Conservation (phyloP, 2,329 filamentous ascomycete genomes). For the Myrmaecium sp. region DNA sequence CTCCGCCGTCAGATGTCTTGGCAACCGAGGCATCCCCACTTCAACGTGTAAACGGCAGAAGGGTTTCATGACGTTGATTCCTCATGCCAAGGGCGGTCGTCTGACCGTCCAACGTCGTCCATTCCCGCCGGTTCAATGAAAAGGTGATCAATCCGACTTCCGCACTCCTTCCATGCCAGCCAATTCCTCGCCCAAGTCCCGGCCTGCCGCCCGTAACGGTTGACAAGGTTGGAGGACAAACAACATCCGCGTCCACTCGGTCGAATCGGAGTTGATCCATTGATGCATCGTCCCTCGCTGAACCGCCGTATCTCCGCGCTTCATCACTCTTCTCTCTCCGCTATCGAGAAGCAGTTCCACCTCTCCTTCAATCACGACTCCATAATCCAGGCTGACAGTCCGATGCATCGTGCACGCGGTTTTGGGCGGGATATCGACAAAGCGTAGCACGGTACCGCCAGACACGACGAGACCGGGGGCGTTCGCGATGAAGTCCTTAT, state of each 20-base stretch:
- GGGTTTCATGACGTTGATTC: neutral
- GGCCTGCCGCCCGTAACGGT: slow-evolving; percentile 16
- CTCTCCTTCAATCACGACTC: slow-evolving; percentile 22
- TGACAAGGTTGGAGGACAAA: slow-evolving; percentile 20
- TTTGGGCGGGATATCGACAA: slow-evolving; percentile 20
- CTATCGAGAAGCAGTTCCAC: slow-evolving; percentile 21
- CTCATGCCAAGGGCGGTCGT: neutral
- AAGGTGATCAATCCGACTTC: slow-evolving; percentile 19
- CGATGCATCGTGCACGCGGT: slow-evolving; percentile 23
- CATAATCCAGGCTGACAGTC: slow-evolving; percentile 23
- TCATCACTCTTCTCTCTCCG: slow-evolving; percentile 15
- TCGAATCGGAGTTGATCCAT: slow-evolving; percentile 5
- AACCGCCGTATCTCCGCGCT: slow-evolving; percentile 4
- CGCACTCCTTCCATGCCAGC: slow-evolving; percentile 19
- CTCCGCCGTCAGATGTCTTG: too few species aligned
- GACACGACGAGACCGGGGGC: slow-evolving; percentile 34
- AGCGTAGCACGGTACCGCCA: slow-evolving; percentile 29
- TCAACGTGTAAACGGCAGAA: neutral
- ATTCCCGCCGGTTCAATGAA: too few species aligned
- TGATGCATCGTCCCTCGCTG: slow-evolving; percentile 5
- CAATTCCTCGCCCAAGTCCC: slow-evolving; percentile 16
- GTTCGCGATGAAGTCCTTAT: slow-evolving; percentile 25
- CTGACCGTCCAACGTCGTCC: slow-evolving; percentile 2
- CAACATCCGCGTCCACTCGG: slow-evolving; percentile 19
- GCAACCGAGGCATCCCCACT: slow-evolving; percentile 5